A percentile compares a stretch with the other conserved stretches of the same genome.
These are phyloP conservation scores for Fusarium subtropicale DNA, from an alignment of 2,329 filamentous ascomycete genomes.

Conservation along the genomic window DNA sequence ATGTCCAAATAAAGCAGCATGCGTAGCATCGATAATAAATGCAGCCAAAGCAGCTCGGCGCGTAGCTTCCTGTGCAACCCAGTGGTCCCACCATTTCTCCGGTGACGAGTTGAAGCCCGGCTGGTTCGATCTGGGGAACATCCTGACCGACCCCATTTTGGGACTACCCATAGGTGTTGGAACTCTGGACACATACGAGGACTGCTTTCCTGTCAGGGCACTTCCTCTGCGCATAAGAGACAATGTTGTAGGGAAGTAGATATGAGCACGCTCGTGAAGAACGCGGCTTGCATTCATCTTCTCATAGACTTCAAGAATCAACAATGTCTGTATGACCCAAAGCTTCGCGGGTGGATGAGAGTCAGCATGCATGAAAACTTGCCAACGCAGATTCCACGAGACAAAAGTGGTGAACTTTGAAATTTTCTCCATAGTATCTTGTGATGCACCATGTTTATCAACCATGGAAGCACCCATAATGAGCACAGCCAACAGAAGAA, in stretches of 20 bases:
- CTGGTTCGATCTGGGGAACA: conserved; percentile 24
- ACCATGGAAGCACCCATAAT: conserved; percentile 49
- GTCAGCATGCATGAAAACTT: conserved; percentile 48
- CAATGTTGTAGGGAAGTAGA: conserved; percentile 47
- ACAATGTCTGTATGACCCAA: conserved; percentile 47
- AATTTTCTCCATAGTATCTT: conserved; percentile 43
- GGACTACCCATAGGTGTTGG: conserved; percentile 43
- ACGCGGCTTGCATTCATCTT: conserved; percentile 47
- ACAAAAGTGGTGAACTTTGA: conserved; percentile 48
- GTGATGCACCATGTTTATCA: conserved; percentile 35
- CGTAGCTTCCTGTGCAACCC: conserved; percentile 48
- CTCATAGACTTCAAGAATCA: conserved; percentile 46
- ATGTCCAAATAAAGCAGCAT: conserved; percentile 47
- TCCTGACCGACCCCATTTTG: conserved; percentile 32
- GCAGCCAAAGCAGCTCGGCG: conserved; percentile 45
- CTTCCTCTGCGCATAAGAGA: conserved; percentile 48
- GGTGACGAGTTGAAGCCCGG: conserved; percentile 40
- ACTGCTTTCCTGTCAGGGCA: conserved; percentile 46
- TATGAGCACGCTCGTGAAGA: conserved; percentile 47
- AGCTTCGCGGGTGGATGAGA: conserved; percentile 47
- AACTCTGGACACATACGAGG: conserved; percentile 44
- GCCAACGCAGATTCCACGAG: conserved; percentile 47
- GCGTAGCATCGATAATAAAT: conserved; percentile 47
- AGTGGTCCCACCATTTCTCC: conserved; percentile 49
- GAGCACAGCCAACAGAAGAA: conserved; percentile 43